These are phyloP conservation scores for Pinus tabuliformis DNA, from an alignment of 75 land plant species.

Conservation along the genomic window DNA sequence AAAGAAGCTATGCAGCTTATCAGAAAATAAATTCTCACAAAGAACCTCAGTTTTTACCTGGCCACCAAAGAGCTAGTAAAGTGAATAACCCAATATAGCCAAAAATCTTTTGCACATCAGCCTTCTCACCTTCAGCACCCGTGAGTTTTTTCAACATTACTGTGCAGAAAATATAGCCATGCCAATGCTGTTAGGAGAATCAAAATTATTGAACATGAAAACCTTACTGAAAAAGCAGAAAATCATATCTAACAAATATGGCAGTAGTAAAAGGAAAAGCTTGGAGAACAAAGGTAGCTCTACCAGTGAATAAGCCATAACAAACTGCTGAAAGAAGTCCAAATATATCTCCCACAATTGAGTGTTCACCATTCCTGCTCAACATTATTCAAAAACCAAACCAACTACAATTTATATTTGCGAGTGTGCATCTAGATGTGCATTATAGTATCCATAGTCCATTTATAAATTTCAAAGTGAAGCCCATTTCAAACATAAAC, in stretches of 20 bases:
- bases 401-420: neutral
- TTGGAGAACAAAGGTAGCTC: neutral
- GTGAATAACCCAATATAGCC: conserved; percentile 53
- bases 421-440: neutral
- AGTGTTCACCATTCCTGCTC: conserved; percentile 17
- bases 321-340: conserved; percentile 48
- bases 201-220: neutral
- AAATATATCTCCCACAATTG: conserved; percentile 31
- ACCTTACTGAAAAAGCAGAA: neutral
- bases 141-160: conserved; percentile 40
- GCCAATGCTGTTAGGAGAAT: neutral
- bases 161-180: conserved; percentile 10
- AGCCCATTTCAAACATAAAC: neutral
- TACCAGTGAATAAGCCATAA: conserved; percentile 49
- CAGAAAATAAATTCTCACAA: neutral
- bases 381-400: neutral
- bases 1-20: neutral
- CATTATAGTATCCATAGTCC: neutral
- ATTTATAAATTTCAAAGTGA: neutral
- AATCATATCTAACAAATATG: neutral
- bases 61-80: conserved; percentile 47
- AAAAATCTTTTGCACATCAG: conserved; percentile 48
- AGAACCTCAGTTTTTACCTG: conserved; percentile 21
- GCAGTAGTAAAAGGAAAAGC: neutral
- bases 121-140: conserved; percentile 34